Conservation (phyloP, 805 yeast genomes). For the Starmerella potacharoeniae region DNA sequence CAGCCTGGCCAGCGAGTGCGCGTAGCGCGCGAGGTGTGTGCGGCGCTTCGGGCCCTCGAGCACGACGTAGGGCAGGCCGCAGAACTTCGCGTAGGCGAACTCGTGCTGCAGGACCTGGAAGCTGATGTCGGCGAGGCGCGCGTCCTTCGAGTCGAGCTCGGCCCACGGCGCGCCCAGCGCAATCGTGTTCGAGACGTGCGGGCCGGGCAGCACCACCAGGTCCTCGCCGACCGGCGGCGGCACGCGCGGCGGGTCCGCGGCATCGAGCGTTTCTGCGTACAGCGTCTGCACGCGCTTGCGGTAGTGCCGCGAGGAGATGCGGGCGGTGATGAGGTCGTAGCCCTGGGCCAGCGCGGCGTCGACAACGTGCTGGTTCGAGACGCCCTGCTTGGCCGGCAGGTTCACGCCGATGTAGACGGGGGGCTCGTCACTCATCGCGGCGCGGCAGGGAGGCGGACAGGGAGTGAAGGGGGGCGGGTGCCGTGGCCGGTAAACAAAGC, state of each 20-base stretch:
- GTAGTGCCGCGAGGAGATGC: slow-evolving; percentile 41
- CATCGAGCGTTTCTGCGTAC: slow-evolving; percentile 6
- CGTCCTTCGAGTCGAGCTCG: slow-evolving; percentile 49
- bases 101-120: slow-evolving; percentile 49
- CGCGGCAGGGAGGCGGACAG: background rate
- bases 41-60: slow-evolving; percentile 56
- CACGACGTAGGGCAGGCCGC: slow-evolving; percentile 46
- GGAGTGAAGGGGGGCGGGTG: background rate
- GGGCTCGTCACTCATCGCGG: slow-evolving; percentile 9
- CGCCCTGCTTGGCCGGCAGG: slow-evolving; percentile 27
- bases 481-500: background rate
- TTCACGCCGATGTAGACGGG: slow-evolving; percentile 29
- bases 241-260: slow-evolving; percentile 2
- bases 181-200: slow-evolving; percentile 35
- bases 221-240: slow-evolving; percentile 33
- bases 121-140: slow-evolving; percentile 41
- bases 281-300: slow-evolving; percentile 24
- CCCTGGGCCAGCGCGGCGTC: slow-evolving; percentile 32
- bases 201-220: slow-evolving; percentile 35
- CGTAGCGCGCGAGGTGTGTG: slow-evolving; percentile 40
- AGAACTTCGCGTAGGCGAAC: slow-evolving; percentile 44
- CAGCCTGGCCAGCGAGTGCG: slow-evolving; percentile 34
- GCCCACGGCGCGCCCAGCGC: slow-evolving; percentile 59
- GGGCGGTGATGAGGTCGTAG: slow-evolving; percentile 42
- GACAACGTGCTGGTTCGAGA: slow-evolving; percentile 23